Percentiles rank a stretch among this genome's conserved stretches.
Conservation (phyloP, 106 monocot species). For the Acorus calamus region DNA sequence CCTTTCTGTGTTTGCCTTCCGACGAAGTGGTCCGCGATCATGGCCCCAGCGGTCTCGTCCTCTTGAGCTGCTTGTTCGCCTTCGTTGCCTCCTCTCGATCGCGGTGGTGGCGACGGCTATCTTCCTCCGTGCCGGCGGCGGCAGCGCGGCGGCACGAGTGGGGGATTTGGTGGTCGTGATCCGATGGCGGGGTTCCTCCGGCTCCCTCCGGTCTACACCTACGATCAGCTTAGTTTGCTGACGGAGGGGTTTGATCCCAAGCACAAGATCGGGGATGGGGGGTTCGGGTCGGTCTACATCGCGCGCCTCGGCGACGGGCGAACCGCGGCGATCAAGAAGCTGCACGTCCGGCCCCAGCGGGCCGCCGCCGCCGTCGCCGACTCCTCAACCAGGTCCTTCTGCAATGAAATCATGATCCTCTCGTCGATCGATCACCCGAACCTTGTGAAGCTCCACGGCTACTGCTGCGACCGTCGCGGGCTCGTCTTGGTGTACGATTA, state of each 20-base stretch:
- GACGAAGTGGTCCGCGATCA: neutral
- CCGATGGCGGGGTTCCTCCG: slow-evolving; percentile 26
- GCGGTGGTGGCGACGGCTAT: slow-evolving; percentile 20
- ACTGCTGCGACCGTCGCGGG: slow-evolving; percentile 66
- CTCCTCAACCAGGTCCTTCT: slow-evolving; percentile 37
- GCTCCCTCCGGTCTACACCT: slow-evolving; percentile 44
- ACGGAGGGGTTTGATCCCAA: slow-evolving; percentile 52
- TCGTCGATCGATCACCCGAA: slow-evolving; percentile 69
- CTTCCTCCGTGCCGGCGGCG: slow-evolving; percentile 9
- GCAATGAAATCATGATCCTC: slow-evolving; percentile 79
- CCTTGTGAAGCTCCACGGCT: slow-evolving; percentile 71
- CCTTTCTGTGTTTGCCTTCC: slow-evolving; percentile 35
- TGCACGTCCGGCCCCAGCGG: slow-evolving; percentile 42
- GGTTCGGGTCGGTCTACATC: slow-evolving; percentile 66
- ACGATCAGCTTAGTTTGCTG: slow-evolving; percentile 51
- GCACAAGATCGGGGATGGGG: slow-evolving; percentile 74
- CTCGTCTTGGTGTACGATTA: slow-evolving; percentile 74
- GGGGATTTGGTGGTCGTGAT: slow-evolving; percentile 1
- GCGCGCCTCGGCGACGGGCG: slow-evolving; percentile 47
- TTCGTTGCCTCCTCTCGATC: slow-evolving; percentile 12
- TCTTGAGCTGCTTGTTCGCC: slow-evolving; percentile 23
- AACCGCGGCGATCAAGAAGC: slow-evolving; percentile 55
- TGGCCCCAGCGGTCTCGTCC: neutral
- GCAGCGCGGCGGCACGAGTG: neutral
- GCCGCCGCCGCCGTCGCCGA: slow-evolving; percentile 1